Evolutionary conservation across 108 stramenopile species (phyloP).

Genomic region (Cyclotella cryptica): DNA sequence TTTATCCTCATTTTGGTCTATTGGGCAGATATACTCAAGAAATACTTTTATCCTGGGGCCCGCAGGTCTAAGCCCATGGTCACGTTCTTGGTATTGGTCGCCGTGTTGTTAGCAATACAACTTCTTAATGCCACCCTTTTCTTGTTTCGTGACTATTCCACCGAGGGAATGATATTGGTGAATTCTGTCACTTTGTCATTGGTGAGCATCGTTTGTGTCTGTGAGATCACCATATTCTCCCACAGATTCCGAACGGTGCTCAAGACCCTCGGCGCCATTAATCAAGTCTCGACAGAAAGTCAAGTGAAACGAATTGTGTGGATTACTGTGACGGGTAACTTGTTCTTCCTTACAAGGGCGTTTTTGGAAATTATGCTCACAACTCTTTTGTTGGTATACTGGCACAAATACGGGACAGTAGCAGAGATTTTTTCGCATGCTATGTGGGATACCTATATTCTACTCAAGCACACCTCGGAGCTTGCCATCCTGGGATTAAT

Average conservation of each 20-base stretch:
- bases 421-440: conserved; percentile 78
- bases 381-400: conserved; percentile 71
- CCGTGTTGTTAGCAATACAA: conserved; percentile 66
- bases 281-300: conserved; percentile 94
- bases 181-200: conserved; percentile 85
- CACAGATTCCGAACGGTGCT: conserved; percentile 95
- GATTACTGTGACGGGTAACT: conserved; percentile 95
- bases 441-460: conserved; percentile 91
- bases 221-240: conserved; percentile 93
- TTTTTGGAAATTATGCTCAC: conserved; percentile 86
- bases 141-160: conserved; percentile 79
- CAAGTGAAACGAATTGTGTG: conserved; percentile 95
- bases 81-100: conserved; percentile 84
- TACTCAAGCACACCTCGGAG: conserved; percentile 88
- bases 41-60: conserved; percentile 91
- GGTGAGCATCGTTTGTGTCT: conserved; percentile 88
- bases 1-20: conserved; percentile 97
- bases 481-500: conserved; percentile 90
- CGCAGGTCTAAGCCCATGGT: conserved; percentile 89
- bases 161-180: conserved; percentile 94
- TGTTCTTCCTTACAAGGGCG: conserved; percentile 94
- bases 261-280: conserved; percentile 93
- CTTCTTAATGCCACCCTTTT: conserved; percentile 85
- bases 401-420: conserved; percentile 81
- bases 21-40: conserved; percentile 97